Conservation (phyloP, 768 basidiomycete species). For the Suillus bovinus region DNA sequence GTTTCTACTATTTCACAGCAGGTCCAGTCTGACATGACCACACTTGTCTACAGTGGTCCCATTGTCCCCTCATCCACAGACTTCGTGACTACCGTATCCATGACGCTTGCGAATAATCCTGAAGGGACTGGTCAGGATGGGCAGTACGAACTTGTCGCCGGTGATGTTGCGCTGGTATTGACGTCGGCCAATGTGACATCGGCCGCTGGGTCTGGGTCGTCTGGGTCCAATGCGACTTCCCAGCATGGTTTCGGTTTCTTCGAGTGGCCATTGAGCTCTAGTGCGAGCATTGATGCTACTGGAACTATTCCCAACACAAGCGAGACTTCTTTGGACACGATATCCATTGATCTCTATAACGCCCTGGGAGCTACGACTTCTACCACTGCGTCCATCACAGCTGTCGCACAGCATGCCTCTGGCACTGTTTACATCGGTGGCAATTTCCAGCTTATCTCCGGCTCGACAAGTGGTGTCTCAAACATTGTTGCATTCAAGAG, state of each 20-base stretch:
- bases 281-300: constrained; percentile 55
- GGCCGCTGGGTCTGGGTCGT: constrained; percentile 27
- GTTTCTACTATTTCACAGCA: constrained; percentile 76
- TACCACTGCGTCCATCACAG: constrained; percentile 43
- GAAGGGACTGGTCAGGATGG: constrained; percentile 61
- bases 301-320: constrained; percentile 64
- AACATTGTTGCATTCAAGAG: constrained; percentile 77
- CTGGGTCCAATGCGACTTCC: constrained; percentile 33
- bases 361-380: constrained; percentile 52
- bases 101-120: constrained; percentile 71
- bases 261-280: constrained; percentile 73
- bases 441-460: constrained; percentile 62
- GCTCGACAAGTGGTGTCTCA: constrained; percentile 51
- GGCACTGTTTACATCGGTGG: constrained; percentile 76
- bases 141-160: constrained; percentile 83
- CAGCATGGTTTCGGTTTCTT: constrained; percentile 78
- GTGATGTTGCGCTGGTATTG: constrained; percentile 78
- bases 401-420: constrained; percentile 66
- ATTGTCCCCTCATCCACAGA: constrained; percentile 71
- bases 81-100: constrained; percentile 73
- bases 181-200: constrained; percentile 55
- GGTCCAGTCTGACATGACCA: constrained; percentile 58
- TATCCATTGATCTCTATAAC: constrained; percentile 62
- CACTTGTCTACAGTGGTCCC: constrained; percentile 78
- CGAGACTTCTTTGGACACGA: constrained; percentile 63